A percentile compares a stretch with the other conserved stretches of the same genome.
Evolutionary conservation across 148 eudicot genomes (phyloP).

Genomic region (Vaccinium corymbosum): DNA sequence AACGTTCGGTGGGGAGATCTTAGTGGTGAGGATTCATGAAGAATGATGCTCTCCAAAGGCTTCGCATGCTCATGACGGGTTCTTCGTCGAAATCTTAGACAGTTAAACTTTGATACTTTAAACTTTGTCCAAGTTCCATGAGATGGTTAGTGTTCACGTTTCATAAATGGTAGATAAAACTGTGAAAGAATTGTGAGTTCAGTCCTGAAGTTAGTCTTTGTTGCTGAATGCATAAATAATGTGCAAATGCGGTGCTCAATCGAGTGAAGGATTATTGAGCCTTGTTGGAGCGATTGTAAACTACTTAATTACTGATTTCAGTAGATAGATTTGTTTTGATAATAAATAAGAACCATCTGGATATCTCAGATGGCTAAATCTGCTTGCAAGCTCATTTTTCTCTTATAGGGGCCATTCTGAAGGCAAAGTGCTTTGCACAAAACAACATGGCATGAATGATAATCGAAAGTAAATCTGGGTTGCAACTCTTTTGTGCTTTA

Average conservation of each 20-base stretch:
- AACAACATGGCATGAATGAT: neutral
- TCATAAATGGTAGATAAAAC: neutral
- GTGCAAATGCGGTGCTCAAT: neutral
- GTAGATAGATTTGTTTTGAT: neutral
- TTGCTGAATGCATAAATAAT: conserved; percentile 6
- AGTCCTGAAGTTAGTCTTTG: neutral
- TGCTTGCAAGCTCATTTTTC: neutral
- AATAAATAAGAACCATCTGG: neutral
- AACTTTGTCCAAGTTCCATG: neutral
- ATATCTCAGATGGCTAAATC: neutral
- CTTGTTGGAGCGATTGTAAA: neutral
- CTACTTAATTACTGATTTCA: neutral
- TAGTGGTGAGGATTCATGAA: conserved; percentile 42
- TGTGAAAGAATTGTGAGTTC: neutral
- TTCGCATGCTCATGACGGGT: neutral
- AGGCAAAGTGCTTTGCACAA: neutral
- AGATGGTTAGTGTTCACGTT: neutral
- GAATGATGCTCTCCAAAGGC: neutral
- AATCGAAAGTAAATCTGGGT: neutral
- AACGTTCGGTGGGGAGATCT: conserved; percentile 88
- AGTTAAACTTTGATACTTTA: conserved; percentile 1
- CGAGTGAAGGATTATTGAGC: neutral
- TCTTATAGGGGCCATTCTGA: neutral
- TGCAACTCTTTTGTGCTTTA: no score
- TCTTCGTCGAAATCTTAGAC: neutral